phyloP scores from a whole-genome alignment of 2,329 filamentous ascomycete genomes.

The Pseudocercospora cruenta region DNA sequence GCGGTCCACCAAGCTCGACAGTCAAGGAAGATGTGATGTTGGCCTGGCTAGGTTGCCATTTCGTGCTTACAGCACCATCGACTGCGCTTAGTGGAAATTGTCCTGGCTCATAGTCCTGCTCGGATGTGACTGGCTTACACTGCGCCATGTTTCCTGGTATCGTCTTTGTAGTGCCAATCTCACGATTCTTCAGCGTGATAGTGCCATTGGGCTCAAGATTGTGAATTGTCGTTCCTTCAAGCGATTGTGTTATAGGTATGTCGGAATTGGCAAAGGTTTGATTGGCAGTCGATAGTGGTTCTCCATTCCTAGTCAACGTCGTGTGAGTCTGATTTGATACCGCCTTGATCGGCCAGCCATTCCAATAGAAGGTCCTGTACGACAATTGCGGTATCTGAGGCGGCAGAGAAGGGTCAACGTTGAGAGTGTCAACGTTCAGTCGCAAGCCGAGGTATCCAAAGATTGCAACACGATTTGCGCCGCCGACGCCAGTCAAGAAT shows the following conservation, averaged over 20 bases:
- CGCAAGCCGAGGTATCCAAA: slow-evolving; percentile 70
- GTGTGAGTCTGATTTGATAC: slow-evolving; percentile 68
- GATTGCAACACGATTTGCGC: slow-evolving; percentile 67
- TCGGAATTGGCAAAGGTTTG: slow-evolving; percentile 54
- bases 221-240: slow-evolving; percentile 45
- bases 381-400: slow-evolving; percentile 65
- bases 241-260: slow-evolving; percentile 61
- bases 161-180: slow-evolving; percentile 58
- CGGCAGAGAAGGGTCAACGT: slow-evolving; percentile 67
- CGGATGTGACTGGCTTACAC: slow-evolving; percentile 57
- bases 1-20: slow-evolving; percentile 51
- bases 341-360: slow-evolving; percentile 65
- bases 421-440: slow-evolving; percentile 61
- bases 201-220: slow-evolving; percentile 44
- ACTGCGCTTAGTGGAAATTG: slow-evolving; percentile 71
- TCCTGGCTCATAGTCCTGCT: slow-evolving; percentile 58
- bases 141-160: slow-evolving; percentile 65
- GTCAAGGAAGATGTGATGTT: slow-evolving; percentile 59
- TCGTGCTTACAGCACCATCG: slow-evolving; percentile 67
- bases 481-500: slow-evolving; percentile 72
- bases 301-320: slow-evolving; percentile 57
- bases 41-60: slow-evolving; percentile 64
- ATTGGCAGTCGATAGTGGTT: slow-evolving; percentile 58
- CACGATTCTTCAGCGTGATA: slow-evolving; percentile 63
- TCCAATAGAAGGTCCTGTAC: slow-evolving; percentile 69